These are phyloP conservation scores for Beta vulgaris DNA, from an alignment of 148 eudicot species.

Conservation along the genomic window DNA sequence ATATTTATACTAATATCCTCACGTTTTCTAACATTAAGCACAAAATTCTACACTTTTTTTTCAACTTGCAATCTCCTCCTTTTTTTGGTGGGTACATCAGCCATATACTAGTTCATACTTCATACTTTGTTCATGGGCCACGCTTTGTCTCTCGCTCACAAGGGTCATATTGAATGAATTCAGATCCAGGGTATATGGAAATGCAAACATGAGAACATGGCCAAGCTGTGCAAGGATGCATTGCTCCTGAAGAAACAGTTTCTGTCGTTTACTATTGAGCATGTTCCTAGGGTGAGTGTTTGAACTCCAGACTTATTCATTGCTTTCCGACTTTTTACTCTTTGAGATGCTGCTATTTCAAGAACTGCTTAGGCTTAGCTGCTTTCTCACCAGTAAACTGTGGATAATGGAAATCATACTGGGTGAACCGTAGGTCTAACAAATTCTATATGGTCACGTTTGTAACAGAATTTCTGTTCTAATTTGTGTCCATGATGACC, in stretches of 20 bases:
- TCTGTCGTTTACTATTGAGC: constrained; percentile 54
- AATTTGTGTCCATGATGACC: background rate
- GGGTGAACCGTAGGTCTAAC: too few relatives aligned
- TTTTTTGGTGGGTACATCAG: background rate
- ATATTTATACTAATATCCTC: background rate
- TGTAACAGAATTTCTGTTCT: background rate
- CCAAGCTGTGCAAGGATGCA: constrained; percentile 69
- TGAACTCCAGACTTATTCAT: background rate
- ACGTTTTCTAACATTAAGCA: background rate
- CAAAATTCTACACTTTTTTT: background rate
- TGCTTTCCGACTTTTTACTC: background rate
- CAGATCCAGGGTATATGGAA: constrained; percentile 84
- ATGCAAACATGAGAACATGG: constrained; percentile 73
- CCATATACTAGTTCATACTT: background rate
- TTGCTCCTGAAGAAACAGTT: constrained; percentile 60
- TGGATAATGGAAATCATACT: too few relatives aligned
- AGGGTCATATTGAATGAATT: background rate
- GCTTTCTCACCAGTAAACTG: too few relatives aligned
- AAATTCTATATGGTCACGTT: too few relatives aligned
- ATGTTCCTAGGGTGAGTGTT: constrained; percentile 62
- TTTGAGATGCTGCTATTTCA: background rate
- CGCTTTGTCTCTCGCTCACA: background rate
- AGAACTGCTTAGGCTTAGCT: background rate
- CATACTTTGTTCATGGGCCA: background rate
- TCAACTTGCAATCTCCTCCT: too few relatives aligned